phyloP scores from a whole-genome alignment of 371 early-diverging fungal species.

The Gilbertella persicaria region DNA sequence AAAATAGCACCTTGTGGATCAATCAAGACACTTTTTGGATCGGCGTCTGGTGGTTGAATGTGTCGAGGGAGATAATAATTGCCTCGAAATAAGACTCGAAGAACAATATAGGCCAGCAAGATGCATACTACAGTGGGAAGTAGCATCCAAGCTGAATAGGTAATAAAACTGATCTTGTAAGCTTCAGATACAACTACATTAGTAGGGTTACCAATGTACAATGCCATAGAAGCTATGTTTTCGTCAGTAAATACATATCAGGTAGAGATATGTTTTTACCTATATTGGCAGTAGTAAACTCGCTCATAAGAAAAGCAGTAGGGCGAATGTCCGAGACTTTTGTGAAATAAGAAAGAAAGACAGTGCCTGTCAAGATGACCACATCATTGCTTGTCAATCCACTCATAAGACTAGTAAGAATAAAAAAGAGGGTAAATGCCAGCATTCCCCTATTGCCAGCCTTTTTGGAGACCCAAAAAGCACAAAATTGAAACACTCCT shows the following conservation, averaged over 20 bases:
- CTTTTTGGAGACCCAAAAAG: slow-evolving; percentile 64
- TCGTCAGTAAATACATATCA: not conserved
- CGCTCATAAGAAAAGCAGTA: slow-evolving; percentile 69
- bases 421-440: slow-evolving; percentile 68
- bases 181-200: slow-evolving; percentile 85
- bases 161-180: slow-evolving; percentile 67
- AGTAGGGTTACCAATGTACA: slow-evolving; percentile 86
- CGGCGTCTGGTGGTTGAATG: slow-evolving; percentile 48
- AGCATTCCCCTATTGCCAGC: slow-evolving; percentile 60
- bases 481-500: slow-evolving; percentile 71
- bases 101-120: slow-evolving; percentile 51
- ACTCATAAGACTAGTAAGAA: slow-evolving; percentile 72
- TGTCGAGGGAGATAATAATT: slow-evolving; percentile 49
- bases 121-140: slow-evolving; percentile 68
- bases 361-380: slow-evolving; percentile 78
- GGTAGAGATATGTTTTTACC: slow-evolving; percentile 23
- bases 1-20: slow-evolving; percentile 61
- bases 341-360: slow-evolving; percentile 74
- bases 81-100: slow-evolving; percentile 52
- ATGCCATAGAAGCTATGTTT: slow-evolving; percentile 68
- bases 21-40: slow-evolving; percentile 56
- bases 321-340: slow-evolving; percentile 62
- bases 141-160: slow-evolving; percentile 81
- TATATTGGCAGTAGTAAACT: slow-evolving; percentile 73
- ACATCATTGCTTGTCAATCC: slow-evolving; percentile 82